Base-by-base conservation (phyloP, 768 basidiomycete species). In the Termitomyces sp. region DNA sequence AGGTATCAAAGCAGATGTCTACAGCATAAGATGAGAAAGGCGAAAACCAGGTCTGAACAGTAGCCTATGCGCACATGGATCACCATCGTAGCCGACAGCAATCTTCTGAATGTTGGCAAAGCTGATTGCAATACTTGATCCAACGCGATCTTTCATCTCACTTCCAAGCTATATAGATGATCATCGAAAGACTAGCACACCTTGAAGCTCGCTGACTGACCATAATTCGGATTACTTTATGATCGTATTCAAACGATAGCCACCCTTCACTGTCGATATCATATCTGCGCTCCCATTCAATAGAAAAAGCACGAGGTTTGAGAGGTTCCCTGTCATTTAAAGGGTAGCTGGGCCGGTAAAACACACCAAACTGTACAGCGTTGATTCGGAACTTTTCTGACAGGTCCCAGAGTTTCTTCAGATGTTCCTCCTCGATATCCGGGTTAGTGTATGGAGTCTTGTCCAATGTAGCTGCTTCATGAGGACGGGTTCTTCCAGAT, bases 1-100 rank as follows among this genome's bases (percentile, higher is more conserved):
- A 65, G 4, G 85, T 77, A 61, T 89, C 86, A 58, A 91, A 89
- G 66, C 86, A 85, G 30, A 89, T 72, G 69, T 84, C 89, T 90
- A 55, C 36, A 31, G 30, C 44, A 20, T 12, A 50, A 50, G 31
- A 22, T 52, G 37, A 55, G 59, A 9, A n/a, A 18, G 53, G 12
- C 11, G 9, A 22, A 18, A 55, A 12, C 13, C 46, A 68, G 6
- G 15, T 24, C 3, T n/a, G 54, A 54, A 39, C 16, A 33, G 48
- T 41, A 50, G 46, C 46, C 45, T 37, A 24, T 24, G 73, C 82
- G 57, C 65, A 89, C 89, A 91, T 42, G 86, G 87, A 47, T 82
- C 77, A 18, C 82, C 82, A 58, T 89, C 87, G 48, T 78, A 76
- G 7, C 87, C 89, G 34, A 83, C 75, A 1, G 78, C 85, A 49